phyloP scores from a whole-genome alignment of 306 rosid genomes.

The Alnus rubra region DNA sequence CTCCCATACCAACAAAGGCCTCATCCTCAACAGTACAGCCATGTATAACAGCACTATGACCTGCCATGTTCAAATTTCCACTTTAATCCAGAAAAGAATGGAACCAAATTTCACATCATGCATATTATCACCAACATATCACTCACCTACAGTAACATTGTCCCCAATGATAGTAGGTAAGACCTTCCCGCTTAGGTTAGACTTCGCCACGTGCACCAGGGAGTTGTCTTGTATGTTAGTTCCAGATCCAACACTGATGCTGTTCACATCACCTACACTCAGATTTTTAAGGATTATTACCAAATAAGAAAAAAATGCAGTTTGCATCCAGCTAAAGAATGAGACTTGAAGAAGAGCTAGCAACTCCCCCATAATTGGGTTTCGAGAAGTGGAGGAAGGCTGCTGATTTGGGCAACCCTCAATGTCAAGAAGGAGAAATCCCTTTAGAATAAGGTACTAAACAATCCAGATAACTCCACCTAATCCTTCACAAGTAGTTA shows the following conservation, averaged over 20 bases:
- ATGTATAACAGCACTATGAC: conserved; percentile 87
- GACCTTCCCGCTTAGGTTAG: conserved; percentile 86
- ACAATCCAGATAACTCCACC: neutral
- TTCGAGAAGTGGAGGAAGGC: conserved; percentile 8
- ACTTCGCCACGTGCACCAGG: conserved; percentile 90
- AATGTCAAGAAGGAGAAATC: neutral
- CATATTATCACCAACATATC: conserved; percentile 12
- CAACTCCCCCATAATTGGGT: conserved; percentile 13
- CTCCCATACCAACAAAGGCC: conserved; percentile 96
- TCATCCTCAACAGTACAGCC: conserved; percentile 94
- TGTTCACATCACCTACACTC: conserved; percentile 80
- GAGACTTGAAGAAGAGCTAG: neutral
- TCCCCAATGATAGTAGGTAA: conserved; percentile 83
- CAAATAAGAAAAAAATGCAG: neutral
- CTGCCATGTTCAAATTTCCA: conserved; percentile 38
- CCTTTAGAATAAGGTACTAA: neutral
- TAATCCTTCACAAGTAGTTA: neutral
- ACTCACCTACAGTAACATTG: conserved; percentile 91
- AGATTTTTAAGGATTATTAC: conserved; percentile 4
- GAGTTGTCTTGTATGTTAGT: conserved; percentile 97
- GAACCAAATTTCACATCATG: neutral
- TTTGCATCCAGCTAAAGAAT: neutral
- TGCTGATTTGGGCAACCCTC: conserved; percentile 1
- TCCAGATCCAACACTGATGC: conserved; percentile 82
- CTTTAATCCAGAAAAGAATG: conserved; percentile 1